These are phyloP conservation scores for Paracoccidioides brasiliensis DNA, from an alignment of 2,329 filamentous ascomycete genomes.

Conservation along the genomic window DNA sequence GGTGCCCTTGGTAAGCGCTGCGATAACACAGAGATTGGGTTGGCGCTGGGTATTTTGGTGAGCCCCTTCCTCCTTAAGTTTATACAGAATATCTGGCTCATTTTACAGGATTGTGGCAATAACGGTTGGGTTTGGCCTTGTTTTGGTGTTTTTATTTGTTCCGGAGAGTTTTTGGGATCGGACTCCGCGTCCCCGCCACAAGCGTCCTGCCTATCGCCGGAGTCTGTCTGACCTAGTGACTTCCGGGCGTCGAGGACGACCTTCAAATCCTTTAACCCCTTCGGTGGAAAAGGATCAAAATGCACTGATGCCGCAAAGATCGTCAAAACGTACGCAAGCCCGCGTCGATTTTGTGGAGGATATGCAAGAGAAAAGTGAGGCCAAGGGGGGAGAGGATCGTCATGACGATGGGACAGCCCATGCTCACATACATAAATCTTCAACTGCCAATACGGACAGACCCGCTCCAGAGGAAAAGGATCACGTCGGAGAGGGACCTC, in stretches of 20 bases:
- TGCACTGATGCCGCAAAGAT: neutral
- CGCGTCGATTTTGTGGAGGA: constrained; percentile 47
- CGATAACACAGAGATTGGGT: constrained; percentile 58
- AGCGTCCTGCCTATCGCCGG: constrained; percentile 23
- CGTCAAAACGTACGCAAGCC: constrained; percentile 21
- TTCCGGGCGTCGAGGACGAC: constrained; percentile 24
- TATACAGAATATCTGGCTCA: constrained; percentile 11
- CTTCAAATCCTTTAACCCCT: constrained; percentile 8
- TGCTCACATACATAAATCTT: neutral
- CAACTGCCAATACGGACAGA: neutral
- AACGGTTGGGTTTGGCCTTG: constrained; percentile 55
- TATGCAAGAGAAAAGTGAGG: constrained; percentile 11
- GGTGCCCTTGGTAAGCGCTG: constrained; percentile 74
- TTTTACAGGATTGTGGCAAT: constrained; percentile 61
- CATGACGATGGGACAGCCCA: neutral
- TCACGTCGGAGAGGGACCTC: neutral
- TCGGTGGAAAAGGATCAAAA: neutral
- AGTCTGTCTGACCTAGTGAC: constrained; percentile 27
- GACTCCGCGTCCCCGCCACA: constrained; percentile 45
- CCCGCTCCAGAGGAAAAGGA: neutral
- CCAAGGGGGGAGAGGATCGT: neutral
- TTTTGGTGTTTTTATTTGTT: constrained; percentile 75
- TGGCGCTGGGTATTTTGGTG: constrained; percentile 92
- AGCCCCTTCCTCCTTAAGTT: constrained; percentile 14
- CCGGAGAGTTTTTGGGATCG: constrained; percentile 96